These are phyloP conservation scores for Pyrenula aspistea DNA, from an alignment of 495 filamentous ascomycete species.

Conservation along the genomic window DNA sequence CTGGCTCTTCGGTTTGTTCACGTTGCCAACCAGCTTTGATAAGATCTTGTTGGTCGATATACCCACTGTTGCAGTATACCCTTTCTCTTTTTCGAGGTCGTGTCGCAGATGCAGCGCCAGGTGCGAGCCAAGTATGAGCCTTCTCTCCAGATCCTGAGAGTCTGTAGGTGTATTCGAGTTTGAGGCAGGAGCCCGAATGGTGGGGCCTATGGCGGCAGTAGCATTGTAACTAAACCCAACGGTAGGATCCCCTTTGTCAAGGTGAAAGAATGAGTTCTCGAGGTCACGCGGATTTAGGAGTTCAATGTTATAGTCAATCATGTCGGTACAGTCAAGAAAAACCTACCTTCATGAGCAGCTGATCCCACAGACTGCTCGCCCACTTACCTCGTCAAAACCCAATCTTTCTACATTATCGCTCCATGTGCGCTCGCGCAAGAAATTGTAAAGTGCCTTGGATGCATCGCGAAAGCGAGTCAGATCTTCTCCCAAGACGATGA, in stretches of 20 bases:
- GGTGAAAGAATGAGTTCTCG: slow-evolving; percentile 61
- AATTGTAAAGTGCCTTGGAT: slow-evolving; percentile 65
- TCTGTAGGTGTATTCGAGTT: slow-evolving; percentile 1
- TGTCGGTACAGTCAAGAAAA: slow-evolving; percentile 71
- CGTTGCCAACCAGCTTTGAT: slow-evolving; percentile 72
- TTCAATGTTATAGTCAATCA: slow-evolving; percentile 65
- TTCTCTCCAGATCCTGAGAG: slow-evolving; percentile 24
- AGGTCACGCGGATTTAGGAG: slow-evolving; percentile 58
- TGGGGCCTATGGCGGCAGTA: slow-evolving; percentile 42
- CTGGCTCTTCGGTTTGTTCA: slow-evolving; percentile 76
- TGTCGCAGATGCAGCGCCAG: slow-evolving; percentile 59
- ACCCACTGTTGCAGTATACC: slow-evolving; percentile 79
- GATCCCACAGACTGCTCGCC: background rate
- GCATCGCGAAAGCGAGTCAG: slow-evolving; percentile 74
- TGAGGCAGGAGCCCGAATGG: slow-evolving; percentile 32
- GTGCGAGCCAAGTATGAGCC: slow-evolving; percentile 60
- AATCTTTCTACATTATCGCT: slow-evolving; percentile 62
- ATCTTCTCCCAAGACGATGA: slow-evolving; percentile 80
- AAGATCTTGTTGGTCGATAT: slow-evolving; percentile 76
- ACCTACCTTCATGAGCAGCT: slow-evolving; percentile 22
- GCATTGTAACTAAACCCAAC: slow-evolving; percentile 71
- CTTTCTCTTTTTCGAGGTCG: slow-evolving; percentile 61
- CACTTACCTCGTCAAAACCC: slow-evolving; percentile 68
- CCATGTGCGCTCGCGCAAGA: slow-evolving; percentile 62
- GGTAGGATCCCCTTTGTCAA: slow-evolving; percentile 64